These are phyloP conservation scores for Phytophthora uliginosa DNA, from an alignment of 352 stramenopile genomes.

Conservation along the genomic window DNA sequence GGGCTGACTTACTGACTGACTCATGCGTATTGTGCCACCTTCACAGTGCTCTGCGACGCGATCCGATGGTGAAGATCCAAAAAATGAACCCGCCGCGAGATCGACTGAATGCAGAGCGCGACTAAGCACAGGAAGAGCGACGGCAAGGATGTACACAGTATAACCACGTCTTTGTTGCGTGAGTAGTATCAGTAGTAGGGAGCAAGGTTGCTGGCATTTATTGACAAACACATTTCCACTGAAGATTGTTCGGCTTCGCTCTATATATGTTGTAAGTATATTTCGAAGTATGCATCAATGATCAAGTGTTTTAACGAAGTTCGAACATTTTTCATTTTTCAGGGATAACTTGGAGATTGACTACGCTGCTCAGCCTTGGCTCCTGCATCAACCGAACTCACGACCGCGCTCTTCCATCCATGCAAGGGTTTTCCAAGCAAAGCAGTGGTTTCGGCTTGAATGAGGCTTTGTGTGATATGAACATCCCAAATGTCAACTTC, in stretches of 20 bases:
- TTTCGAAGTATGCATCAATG: too few species aligned
- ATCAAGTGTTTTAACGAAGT: too few species aligned
- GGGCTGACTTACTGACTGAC: background rate
- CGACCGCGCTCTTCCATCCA: too few species aligned
- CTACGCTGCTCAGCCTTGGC: too few species aligned
- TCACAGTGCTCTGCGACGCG: conserved; percentile 70
- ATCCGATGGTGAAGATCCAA: conserved; percentile 89
- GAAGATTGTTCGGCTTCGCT: background rate
- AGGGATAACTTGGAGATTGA: too few species aligned
- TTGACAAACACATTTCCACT: conserved; percentile 24
- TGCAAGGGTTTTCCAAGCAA: too few species aligned
- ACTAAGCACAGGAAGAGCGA: conserved; percentile 17
- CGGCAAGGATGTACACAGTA: conserved; percentile 23
- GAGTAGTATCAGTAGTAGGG: conserved; percentile 30
- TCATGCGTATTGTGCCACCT: background rate
- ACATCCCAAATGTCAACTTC: background rate
- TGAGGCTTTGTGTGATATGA: too few species aligned
- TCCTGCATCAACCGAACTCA: too few species aligned
- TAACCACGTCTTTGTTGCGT: conserved; percentile 26
- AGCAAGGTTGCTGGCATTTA: conserved; percentile 26
- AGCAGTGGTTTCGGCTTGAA: too few species aligned
- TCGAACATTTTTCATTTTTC: too few species aligned
- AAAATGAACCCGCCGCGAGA: conserved; percentile 90
- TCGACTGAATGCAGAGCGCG: conserved; percentile 66
- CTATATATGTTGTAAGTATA: too few species aligned